A percentile compares a stretch with the other conserved stretches of the same genome.
These are phyloP conservation scores for Lipomyces yamanashiensis DNA, from an alignment of 805 yeast species.

Conservation along the genomic window DNA sequence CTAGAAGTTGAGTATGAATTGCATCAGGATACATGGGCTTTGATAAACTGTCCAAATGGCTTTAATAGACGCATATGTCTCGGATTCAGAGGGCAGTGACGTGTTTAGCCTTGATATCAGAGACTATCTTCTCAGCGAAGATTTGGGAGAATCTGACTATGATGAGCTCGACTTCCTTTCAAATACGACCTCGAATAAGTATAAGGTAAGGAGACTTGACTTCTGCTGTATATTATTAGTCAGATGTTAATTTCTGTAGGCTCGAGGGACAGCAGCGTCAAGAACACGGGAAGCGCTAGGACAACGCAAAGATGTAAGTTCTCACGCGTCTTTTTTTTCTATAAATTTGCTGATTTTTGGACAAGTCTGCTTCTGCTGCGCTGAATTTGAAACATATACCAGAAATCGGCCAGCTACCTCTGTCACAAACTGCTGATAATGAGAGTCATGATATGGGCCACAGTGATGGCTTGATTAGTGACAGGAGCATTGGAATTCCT, in stretches of 20 bases:
- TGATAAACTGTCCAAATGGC: slow-evolving; percentile 21
- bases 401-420: no score
- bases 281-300: no score
- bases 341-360: no score
- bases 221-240: neutral
- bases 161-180: slow-evolving; percentile 26
- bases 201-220: neutral
- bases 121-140: neutral
- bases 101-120: slow-evolving; percentile 7
- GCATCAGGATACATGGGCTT: neutral
- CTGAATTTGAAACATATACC: no score
- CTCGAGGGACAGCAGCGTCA: neutral
- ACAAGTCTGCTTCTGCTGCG: no score
- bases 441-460: no score
- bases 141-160: neutral
- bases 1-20: neutral
- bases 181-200: neutral
- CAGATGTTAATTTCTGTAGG: neutral
- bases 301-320: neutral
- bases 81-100: slow-evolving; percentile 34
- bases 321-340: neutral
- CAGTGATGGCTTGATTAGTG: no score
- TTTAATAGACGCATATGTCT: slow-evolving; percentile 21
- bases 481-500: neutral
- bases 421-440: no score